Conservation (phyloP, 2,329 filamentous ascomycete genomes). For the Aspergillus sp. region DNA sequence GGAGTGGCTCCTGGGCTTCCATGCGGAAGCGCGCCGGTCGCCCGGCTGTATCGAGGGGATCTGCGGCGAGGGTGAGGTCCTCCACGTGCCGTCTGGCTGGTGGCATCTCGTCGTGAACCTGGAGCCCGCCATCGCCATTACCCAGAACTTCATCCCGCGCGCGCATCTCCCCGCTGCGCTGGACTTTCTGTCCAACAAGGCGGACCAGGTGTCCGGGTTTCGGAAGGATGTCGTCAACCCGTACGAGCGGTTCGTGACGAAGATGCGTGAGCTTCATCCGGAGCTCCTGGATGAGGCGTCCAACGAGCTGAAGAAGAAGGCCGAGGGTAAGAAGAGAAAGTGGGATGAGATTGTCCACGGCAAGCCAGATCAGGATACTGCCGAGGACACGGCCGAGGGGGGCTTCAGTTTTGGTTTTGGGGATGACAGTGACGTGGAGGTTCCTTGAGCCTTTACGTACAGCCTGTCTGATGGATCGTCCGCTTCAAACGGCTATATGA, state of each 20-base stretch:
- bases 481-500: too few relatives aligned
- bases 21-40: slow-evolving; percentile 72
- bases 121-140: slow-evolving; percentile 79
- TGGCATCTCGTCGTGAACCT: slow-evolving; percentile 95
- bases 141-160: slow-evolving; percentile 88
- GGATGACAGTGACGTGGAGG: slow-evolving; percentile 55
- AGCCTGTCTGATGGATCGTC: too few relatives aligned
- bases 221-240: slow-evolving; percentile 68
- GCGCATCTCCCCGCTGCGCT: slow-evolving; percentile 73
- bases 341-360: slow-evolving; percentile 77
- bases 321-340: slow-evolving; percentile 69
- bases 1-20: slow-evolving; percentile 93
- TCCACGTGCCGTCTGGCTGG: slow-evolving; percentile 93
- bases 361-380: slow-evolving; percentile 39
- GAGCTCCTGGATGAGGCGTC: slow-evolving; percentile 66
- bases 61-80: slow-evolving; percentile 77
- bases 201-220: slow-evolving; percentile 87
- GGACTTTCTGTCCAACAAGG: slow-evolving; percentile 75
- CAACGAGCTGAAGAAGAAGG: slow-evolving; percentile 62
- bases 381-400: slow-evolving; percentile 23
- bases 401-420: slow-evolving; percentile 67
- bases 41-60: slow-evolving; percentile 83
- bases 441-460: slow-evolving; percentile 32
- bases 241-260: slow-evolving; percentile 70
- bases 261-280: slow-evolving; percentile 63